phyloP scores from a whole-genome alignment of 768 basidiomycete genomes.

The Tricholoma flavovirens region DNA sequence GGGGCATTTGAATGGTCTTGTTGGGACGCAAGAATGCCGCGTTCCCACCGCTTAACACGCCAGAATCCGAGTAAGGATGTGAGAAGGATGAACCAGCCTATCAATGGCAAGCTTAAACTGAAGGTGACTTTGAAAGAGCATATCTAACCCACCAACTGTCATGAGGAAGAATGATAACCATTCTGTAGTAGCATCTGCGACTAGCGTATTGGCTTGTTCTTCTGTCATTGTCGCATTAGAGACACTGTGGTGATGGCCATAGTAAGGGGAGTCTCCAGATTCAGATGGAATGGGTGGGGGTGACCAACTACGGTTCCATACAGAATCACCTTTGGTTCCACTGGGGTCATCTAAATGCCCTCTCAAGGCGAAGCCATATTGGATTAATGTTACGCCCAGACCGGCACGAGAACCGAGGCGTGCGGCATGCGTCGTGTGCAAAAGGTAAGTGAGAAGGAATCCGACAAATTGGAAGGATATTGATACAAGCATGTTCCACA shows the following conservation, averaged over 20 bases:
- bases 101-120: background rate
- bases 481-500: slow-evolving; percentile 91
- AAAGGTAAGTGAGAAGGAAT: slow-evolving; percentile 87
- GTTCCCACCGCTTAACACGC: slow-evolving; percentile 88
- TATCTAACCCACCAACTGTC: slow-evolving; percentile 56
- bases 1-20: slow-evolving; percentile 23
- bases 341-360: slow-evolving; percentile 41
- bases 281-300: slow-evolving; percentile 30
- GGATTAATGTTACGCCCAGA: slow-evolving; percentile 92
- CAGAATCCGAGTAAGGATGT: slow-evolving; percentile 88
- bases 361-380: slow-evolving; percentile 85
- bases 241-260: slow-evolving; percentile 20
- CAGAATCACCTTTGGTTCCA: slow-evolving; percentile 22
- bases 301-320: slow-evolving; percentile 29
- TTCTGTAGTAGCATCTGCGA: slow-evolving; percentile 75
- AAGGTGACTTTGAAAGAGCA: background rate
- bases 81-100: slow-evolving; percentile 82
- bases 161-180: slow-evolving; percentile 96
- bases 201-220: slow-evolving; percentile 33
- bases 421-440: slow-evolving; percentile 90
- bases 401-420: slow-evolving; percentile 92
- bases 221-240: slow-evolving; percentile 18
- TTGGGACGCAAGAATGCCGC: slow-evolving; percentile 61
- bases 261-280: slow-evolving; percentile 39
- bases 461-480: slow-evolving; percentile 97